Base-by-base conservation (phyloP, 345 rosid genomes). In the Turritis glabra region DNA sequence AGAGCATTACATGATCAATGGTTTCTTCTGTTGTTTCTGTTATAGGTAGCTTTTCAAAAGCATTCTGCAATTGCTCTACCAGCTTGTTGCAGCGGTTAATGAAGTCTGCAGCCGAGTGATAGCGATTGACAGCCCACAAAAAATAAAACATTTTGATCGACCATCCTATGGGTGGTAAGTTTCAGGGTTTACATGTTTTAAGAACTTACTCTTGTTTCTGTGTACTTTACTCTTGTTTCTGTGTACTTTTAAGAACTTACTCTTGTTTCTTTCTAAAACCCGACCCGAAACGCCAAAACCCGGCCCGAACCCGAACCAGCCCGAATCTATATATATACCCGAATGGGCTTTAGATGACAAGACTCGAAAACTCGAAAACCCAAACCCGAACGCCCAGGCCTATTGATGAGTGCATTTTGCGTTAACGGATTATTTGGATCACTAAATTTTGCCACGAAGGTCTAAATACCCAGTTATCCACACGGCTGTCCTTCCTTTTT, bases 191-290 rank as follows among this genome's bases (percentile, higher is more conserved):
- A n/a, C 13, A 48, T 35, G 7, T 71, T 18, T 23, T 3, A 6
- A 41, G 19, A 64, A 64, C 71, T 10, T 64, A 56, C 57, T 70
- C 11, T 14, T 17, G 51, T 43, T 75, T 84, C 50, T 64, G 55
- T 67, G 64, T 67, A 26, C 56, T 53, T 64, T 27, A 27, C 30
- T 27, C 30, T 27, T 27, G 30, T 27, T 27, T 27, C 30, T 27
- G 5, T 27, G 30, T 27, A 5, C 5, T 27, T 27, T 27, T 27
- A 5, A 27, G n/a, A n/a, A n/a, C n/a, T n/a, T n/a, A n/a, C n/a
- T n/a, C n/a, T n/a, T n/a, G n/a, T n/a, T n/a, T n/a, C n/a, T n/a
- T n/a, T n/a, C n/a, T n/a, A n/a, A n/a, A n/a, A n/a, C n/a, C n/a
- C n/a, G n/a, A n/a, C n/a, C n/a, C n/a, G n/a, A n/a, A n/a, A n/a